phyloP scores from a whole-genome alignment of 441 rosid species.

The Eugenia klotzschiana region DNA sequence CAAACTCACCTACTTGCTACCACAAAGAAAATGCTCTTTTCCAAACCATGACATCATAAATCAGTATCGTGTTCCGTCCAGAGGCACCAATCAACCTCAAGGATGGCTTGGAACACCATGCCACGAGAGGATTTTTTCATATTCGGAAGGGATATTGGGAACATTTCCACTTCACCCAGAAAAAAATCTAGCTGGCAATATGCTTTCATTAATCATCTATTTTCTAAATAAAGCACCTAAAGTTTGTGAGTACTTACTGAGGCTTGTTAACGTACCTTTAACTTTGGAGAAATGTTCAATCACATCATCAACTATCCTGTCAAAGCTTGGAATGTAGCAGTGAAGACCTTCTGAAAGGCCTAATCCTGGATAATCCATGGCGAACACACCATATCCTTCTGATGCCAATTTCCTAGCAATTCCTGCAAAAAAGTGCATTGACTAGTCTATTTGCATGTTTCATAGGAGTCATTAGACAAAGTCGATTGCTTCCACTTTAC shows the following conservation, averaged over 20 bases:
- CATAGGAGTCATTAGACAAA: not conserved
- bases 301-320: constrained; percentile 61
- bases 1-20: not conserved
- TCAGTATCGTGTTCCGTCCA: not conserved
- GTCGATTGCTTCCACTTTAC: not conserved
- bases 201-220: not conserved
- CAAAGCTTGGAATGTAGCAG: constrained; percentile 7
- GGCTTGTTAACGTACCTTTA: not conserved
- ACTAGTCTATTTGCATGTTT: not conserved
- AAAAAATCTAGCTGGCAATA: not conserved
- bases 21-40: not conserved
- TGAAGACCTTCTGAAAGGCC: constrained; percentile 58
- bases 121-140: not conserved
- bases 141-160: not conserved
- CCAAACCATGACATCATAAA: not conserved
- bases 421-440: constrained; percentile 30
- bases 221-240: not conserved
- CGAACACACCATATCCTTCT: constrained; percentile 72
- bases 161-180: not conserved
- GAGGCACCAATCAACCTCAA: not conserved
- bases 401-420: constrained; percentile 37
- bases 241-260: not conserved
- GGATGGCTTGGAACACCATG: not conserved
- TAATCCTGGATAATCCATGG: constrained; percentile 92
- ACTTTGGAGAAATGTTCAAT: constrained; percentile 2